phyloP scores from a whole-genome alignment of 1,284 basidiomycete species.

The Papiliotrema terrestris region DNA sequence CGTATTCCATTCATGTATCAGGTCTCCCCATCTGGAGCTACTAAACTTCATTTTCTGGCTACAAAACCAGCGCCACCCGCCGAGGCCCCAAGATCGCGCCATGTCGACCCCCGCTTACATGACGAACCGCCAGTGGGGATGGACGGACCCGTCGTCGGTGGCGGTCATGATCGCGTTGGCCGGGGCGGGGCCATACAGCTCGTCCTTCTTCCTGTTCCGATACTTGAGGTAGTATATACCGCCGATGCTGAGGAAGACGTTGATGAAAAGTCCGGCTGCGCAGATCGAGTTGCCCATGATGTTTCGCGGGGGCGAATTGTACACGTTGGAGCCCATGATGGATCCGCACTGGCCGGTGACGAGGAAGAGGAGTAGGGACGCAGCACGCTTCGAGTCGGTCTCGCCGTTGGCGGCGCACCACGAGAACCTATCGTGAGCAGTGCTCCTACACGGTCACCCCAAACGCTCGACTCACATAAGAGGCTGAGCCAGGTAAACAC shows the following conservation, averaged over 20 bases:
- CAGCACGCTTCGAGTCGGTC: conserved; percentile 14
- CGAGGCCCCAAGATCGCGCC: too few relatives aligned
- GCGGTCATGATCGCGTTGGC: background rate
- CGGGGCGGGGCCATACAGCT: conserved; percentile 6
- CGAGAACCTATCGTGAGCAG: conserved; percentile 5
- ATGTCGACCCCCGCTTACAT: background rate
- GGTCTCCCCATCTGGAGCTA: too few relatives aligned
- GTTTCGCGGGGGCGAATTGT: conserved; percentile 13
- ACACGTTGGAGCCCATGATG: conserved; percentile 15
- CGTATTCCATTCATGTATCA: too few relatives aligned
- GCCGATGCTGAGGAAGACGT: conserved; percentile 4
- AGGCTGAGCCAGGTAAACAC: conserved; percentile 16
- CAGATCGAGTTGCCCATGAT: conserved; percentile 14
- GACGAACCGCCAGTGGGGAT: conserved; percentile 10
- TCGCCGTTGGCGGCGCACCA: conserved; percentile 16
- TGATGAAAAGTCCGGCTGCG: conserved; percentile 11
- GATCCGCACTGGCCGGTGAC: conserved; percentile 14
- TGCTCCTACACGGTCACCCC: background rate
- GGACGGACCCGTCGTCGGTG: conserved; percentile 2
- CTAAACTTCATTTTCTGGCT: too few relatives aligned
- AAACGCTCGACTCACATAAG: conserved; percentile 9
- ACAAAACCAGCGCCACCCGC: too few relatives aligned
- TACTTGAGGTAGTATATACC: conserved; percentile 13
- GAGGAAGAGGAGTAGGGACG: conserved; percentile 12
- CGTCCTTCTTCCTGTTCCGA: conserved; percentile 14